Base-by-base conservation (phyloP, 352 stramenopile species). In the Globisporangium irregulare region DNA sequence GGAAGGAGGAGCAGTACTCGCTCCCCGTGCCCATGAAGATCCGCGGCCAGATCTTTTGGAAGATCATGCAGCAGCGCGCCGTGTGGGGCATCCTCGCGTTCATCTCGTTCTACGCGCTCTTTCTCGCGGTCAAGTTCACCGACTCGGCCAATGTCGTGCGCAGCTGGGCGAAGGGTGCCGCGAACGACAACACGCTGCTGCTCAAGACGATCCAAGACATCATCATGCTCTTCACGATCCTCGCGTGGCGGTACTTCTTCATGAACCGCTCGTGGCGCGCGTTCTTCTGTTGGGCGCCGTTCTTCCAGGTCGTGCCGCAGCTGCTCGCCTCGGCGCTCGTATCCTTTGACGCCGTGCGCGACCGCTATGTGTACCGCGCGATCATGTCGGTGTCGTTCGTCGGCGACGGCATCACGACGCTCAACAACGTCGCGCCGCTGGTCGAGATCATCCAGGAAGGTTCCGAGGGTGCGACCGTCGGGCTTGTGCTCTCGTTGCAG, bases 61-160 rank as follows among this genome's bases (percentile, higher is more conserved):
- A 77, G 53, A 76, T 86, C 64, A 78, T 86, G 73, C 77, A 85
- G 63, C 78, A 86, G 60, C 84, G 82, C 38, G 80, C 78, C 0
- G 72, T 86, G 62, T 86, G 80, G 77, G 76, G 68, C 8, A 73
- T 81, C 8, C 14, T 87, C 18, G 51, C 57, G 1, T 87, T 87
- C 65, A 67, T 75, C 22, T 79, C 67, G 51, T 73, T 80, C 59
- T 86, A 79, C 64, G 78, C 76, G 4, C 56, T 88, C 0, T 84
- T 88, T 48, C 69, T 73, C 29, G 46, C 56, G 18, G 76, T 87
- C 53, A 60, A 64, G 0, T 82, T 87, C 67, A 69, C 34, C 24
- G 67, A 71, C 9, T 76, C 75, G 3, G 48, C 61, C 1, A 24
- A 64, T 2, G 65, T 82, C 27, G 60, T 83, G 5, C 59, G n/a